phyloP scores from a whole-genome alignment of 1,284 basidiomycete genomes.

The Pholiota adiposa region DNA sequence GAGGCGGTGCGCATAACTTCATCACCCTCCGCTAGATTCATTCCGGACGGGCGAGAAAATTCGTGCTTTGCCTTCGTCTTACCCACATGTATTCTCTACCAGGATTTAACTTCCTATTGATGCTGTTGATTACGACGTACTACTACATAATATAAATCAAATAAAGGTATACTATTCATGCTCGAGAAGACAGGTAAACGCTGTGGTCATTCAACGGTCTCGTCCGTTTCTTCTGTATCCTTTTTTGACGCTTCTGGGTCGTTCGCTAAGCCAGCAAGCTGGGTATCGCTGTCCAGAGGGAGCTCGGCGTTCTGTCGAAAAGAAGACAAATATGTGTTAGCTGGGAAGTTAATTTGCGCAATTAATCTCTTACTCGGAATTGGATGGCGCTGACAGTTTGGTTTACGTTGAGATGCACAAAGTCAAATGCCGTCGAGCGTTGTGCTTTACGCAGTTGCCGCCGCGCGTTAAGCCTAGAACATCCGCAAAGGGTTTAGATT shows the following conservation, averaged over 20 bases:
- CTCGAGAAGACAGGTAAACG: background rate
- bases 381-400: constrained; percentile 14
- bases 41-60: background rate
- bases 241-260: constrained; percentile 4
- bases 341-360: background rate
- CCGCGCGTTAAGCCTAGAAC: constrained; percentile 20
- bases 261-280: background rate
- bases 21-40: no score
- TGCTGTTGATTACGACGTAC: background rate
- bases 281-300: constrained; percentile 3
- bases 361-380: constrained; percentile 5
- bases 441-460: constrained; percentile 18
- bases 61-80: background rate
- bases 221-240: background rate
- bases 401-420: constrained; percentile 17
- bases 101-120: background rate
- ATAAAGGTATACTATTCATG: background rate
- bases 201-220: background rate
- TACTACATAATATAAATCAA: constrained; percentile 1
- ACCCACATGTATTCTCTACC: background rate
- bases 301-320: background rate
- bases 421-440: constrained; percentile 19
- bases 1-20: no score
- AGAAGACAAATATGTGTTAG: background rate
- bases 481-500: background rate